Conservation (phyloP, 2,329 filamentous ascomycete genomes). For the Thielaviopsis musarum region DNA sequence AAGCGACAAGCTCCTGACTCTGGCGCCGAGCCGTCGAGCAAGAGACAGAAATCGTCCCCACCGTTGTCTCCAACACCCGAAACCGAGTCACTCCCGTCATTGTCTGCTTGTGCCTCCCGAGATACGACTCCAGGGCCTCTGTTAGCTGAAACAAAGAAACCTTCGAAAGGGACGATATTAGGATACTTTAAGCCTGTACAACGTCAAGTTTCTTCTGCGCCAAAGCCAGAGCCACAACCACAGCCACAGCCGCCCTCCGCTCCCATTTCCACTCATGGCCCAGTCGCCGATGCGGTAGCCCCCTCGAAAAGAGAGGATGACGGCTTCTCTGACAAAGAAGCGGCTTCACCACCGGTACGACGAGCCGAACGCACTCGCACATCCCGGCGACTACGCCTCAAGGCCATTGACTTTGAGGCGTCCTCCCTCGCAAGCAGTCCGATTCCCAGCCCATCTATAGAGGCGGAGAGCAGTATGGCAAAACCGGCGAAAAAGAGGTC, state of each 20-base stretch:
- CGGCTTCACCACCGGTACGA: not conserved
- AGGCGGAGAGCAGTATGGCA: not conserved
- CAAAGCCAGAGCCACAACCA: conserved; percentile 7
- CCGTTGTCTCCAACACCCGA: conserved; percentile 1
- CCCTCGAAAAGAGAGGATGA: not conserved
- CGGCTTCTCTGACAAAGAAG: not conserved
- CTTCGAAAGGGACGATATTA: conserved; percentile 22
- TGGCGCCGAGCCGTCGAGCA: conserved; percentile 16
- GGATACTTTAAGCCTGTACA: conserved; percentile 25
- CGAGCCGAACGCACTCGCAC: not conserved
- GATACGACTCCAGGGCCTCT: not conserved
- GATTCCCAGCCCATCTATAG: not conserved
- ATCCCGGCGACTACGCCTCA: conserved; percentile 1
- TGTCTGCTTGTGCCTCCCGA: not conserved
- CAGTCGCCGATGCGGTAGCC: not conserved
- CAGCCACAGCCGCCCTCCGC: not conserved
- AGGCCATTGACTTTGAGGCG: not conserved
- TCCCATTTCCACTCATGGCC: not conserved
- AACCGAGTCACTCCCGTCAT: not conserved
- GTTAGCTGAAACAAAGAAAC: not conserved
- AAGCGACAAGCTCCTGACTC: conserved; percentile 18
- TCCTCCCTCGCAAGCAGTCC: not conserved
- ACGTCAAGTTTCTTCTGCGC: not conserved
- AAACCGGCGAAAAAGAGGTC: not conserved
- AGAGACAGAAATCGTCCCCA: conserved; percentile 15